A percentile compares a stretch with the other conserved stretches of the same genome.
These are phyloP conservation scores for Babjeviella inositovora DNA, from an alignment of 805 yeast species.

Conservation along the genomic window DNA sequence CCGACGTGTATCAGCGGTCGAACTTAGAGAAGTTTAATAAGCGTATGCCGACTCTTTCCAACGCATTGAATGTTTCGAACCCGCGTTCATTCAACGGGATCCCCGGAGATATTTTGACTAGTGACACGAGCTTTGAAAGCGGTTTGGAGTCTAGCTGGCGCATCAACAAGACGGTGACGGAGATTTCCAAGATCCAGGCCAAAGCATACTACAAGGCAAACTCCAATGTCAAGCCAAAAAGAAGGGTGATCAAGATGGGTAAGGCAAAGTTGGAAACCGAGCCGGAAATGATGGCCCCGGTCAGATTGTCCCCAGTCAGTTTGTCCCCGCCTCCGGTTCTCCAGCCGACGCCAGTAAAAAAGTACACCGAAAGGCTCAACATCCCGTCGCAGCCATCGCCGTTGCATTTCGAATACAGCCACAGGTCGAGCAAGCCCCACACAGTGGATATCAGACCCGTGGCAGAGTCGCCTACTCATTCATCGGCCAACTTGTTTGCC, in stretches of 20 bases:
- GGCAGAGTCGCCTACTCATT: too few relatives aligned
- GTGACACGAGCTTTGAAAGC: constrained; percentile 12
- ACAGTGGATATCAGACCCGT: too few relatives aligned
- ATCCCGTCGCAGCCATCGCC: too few relatives aligned
- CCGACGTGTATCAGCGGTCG: constrained; percentile 42
- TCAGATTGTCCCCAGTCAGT: too few relatives aligned
- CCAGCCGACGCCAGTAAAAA: too few relatives aligned
- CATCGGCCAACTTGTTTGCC: too few relatives aligned
- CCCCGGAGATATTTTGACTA: constrained; percentile 14
- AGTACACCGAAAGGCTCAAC: neutral
- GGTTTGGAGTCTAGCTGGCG: constrained; percentile 10
- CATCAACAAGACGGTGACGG: constrained; percentile 17
- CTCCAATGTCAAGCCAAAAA: constrained; percentile 17
- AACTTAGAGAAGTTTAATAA: constrained; percentile 23
- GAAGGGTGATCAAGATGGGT: constrained; percentile 20
- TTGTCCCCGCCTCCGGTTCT: too few relatives aligned
- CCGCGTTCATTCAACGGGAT: constrained; percentile 3
- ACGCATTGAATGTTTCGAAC: constrained; percentile 11
- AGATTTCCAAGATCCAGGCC: constrained; percentile 28
- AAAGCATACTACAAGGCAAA: constrained; percentile 18
- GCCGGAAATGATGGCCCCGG: too few relatives aligned
- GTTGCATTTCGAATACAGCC: too few relatives aligned
- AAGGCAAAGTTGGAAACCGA: constrained; percentile 7
- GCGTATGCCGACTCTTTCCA: constrained; percentile 18
- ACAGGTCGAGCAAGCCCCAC: too few relatives aligned